A percentile compares a stretch with the other conserved stretches of the same genome.
Evolutionary conservation across 73 alveolate genomes (phyloP).

Genomic region (Paramecium caudatum): DNA sequence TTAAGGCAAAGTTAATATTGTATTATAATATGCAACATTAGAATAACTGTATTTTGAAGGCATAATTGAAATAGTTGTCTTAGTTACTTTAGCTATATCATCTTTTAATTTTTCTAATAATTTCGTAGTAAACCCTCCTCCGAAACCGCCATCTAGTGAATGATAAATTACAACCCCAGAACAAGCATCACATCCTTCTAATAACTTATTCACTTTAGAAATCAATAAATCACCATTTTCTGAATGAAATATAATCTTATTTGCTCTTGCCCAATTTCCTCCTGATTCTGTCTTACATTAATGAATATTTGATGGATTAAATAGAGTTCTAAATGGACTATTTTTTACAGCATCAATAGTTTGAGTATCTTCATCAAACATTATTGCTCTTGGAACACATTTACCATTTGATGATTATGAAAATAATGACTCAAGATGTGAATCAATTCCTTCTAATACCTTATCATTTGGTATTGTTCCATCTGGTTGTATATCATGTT

Average conservation of each 20-base stretch:
- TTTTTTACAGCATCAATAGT: slow-evolving; percentile 74
- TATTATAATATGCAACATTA: neutral
- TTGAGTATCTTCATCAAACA: slow-evolving; percentile 70
- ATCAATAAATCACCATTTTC: neutral
- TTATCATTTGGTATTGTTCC: slow-evolving; percentile 26
- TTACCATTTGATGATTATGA: slow-evolving; percentile 9
- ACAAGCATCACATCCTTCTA: slow-evolving; percentile 28
- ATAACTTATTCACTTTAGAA: neutral
- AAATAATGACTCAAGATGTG: neutral
- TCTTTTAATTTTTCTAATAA: neutral
- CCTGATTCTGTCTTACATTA: slow-evolving; percentile 3
- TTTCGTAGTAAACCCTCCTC: slow-evolving; percentile 47
- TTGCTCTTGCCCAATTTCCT: slow-evolving; percentile 37
- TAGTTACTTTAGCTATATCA: neutral
- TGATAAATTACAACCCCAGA: slow-evolving; percentile 8
- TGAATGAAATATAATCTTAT: neutral
- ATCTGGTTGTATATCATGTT: slow-evolving; percentile 35
- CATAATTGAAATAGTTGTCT: slow-evolving; percentile 17
- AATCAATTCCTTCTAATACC: neutral
- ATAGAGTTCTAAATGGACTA: slow-evolving; percentile 77
- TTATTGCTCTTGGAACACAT: slow-evolving; percentile 39
- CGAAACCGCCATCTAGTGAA: slow-evolving; percentile 38
- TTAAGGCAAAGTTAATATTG: neutral
- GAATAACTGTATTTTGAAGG: neutral
- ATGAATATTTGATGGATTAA: slow-evolving; percentile 6